Conservation (phyloP, 139 green algal genomes). For the Choricystis sp. region DNA sequence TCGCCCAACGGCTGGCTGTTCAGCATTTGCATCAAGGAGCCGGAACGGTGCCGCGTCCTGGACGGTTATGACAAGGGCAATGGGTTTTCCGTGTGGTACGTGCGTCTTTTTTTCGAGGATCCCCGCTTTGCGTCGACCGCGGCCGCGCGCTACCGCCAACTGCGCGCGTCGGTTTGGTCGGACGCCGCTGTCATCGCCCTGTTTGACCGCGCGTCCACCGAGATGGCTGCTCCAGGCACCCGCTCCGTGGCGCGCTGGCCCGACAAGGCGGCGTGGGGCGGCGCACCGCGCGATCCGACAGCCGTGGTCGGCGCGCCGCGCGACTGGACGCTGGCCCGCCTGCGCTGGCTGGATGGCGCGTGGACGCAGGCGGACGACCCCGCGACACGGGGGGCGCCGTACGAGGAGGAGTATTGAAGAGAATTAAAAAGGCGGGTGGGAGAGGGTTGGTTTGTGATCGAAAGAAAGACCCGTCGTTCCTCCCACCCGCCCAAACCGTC, state of each 20-base stretch:
- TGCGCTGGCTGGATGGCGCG: slow-evolving; percentile 17
- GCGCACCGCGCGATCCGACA: not conserved
- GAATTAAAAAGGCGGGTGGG: not conserved
- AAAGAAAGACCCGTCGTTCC: no score
- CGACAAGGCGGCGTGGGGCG: slow-evolving; percentile 1
- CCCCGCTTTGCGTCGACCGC: slow-evolving; percentile 5
- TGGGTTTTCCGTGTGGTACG: slow-evolving; percentile 11
- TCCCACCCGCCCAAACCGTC: no score
- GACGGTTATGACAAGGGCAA: slow-evolving; percentile 8
- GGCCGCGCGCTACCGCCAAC: slow-evolving; percentile 7
- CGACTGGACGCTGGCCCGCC: slow-evolving; percentile 9
- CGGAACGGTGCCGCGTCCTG: slow-evolving; percentile 9
- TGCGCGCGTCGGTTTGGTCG: slow-evolving; percentile 7
- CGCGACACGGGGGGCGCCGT: not conserved
- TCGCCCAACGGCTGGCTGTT: slow-evolving; percentile 32
- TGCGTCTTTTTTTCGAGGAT: slow-evolving; percentile 1
- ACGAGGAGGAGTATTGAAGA: not conserved
- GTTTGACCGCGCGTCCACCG: not conserved
- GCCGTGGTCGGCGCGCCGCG: not conserved
- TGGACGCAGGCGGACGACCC: not conserved
- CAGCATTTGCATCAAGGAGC: slow-evolving; percentile 16
- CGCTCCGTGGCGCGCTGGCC: slow-evolving; percentile 3
- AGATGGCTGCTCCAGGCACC: slow-evolving; percentile 6
- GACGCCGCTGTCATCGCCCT: slow-evolving; percentile 4
- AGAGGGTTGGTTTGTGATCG: not conserved